A percentile compares a stretch with the other conserved stretches of the same genome.
Evolutionary conservation across 164 flowering plant species (phyloP).

Genomic region (Euptelea pleiosperma): DNA sequence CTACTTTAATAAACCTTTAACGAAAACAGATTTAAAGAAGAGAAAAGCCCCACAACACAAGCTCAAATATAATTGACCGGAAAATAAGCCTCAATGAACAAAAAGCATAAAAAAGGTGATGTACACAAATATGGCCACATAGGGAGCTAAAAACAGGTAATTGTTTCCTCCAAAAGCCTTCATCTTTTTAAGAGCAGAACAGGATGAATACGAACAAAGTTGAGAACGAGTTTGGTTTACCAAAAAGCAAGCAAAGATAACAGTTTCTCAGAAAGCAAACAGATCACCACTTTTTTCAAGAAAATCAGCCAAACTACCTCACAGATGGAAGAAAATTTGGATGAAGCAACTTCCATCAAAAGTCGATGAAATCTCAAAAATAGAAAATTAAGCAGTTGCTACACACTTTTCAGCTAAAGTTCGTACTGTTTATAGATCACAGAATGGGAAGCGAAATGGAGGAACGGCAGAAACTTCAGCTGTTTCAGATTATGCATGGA

Average conservation of each 20-base stretch:
- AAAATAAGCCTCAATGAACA: not conserved
- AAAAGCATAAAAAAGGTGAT: not conserved
- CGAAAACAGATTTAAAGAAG: not conserved
- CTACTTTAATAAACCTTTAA: no score
- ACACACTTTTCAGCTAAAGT: slow-evolving; percentile 2
- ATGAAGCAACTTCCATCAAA: no score
- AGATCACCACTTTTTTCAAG: not conserved
- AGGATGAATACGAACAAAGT: not conserved
- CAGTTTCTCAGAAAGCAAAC: not conserved
- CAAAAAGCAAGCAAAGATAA: not conserved
- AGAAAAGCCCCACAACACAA: no score
- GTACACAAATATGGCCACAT: no score
- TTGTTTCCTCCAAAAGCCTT: not conserved
- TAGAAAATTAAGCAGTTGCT: not conserved
- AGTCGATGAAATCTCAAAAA: no score
- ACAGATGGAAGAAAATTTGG: no score
- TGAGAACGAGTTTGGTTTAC: no score
- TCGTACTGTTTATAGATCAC: not conserved
- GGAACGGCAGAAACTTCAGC: not conserved
- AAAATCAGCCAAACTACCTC: not conserved
- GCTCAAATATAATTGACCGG: not conserved
- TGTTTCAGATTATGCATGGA: not conserved
- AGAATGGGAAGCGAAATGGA: not conserved
- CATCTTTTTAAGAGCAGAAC: not conserved
- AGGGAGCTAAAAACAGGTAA: not conserved